Evolutionary conservation across 441 rosid genomes (phyloP).

Genomic region (Pelargonium cotyledonis): DNA sequence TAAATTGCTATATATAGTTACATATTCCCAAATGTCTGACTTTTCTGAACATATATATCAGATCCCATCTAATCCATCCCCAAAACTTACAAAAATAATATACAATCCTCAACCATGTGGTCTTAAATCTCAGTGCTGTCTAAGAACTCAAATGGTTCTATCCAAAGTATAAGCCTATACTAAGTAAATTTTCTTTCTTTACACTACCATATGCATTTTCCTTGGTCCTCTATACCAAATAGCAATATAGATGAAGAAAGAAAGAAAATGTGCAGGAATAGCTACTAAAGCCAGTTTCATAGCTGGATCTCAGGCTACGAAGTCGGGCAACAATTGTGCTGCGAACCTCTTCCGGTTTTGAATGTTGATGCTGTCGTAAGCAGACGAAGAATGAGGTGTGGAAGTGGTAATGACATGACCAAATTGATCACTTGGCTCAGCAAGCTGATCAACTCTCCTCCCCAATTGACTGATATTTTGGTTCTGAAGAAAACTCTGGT

Average conservation of each 20-base stretch:
- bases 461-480: constrained; percentile 62
- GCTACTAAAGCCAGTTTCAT: too few species aligned
- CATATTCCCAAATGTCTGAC: constrained; percentile 39
- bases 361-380: constrained; percentile 60
- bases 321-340: constrained; percentile 81
- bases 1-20: background rate
- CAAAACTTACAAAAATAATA: constrained; percentile 73
- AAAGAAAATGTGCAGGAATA: background rate
- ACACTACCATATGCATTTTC: constrained; percentile 39
- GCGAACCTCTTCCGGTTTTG: constrained; percentile 83
- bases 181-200: constrained; percentile 41
- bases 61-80: constrained; percentile 51
- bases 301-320: constrained; percentile 50
- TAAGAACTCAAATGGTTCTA: constrained; percentile 49
- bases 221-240: constrained; percentile 18
- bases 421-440: constrained; percentile 53
- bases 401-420: constrained; percentile 42
- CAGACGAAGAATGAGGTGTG: constrained; percentile 58
- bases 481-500: constrained; percentile 67
- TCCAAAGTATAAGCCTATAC: constrained; percentile 65
- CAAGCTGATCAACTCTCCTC: constrained; percentile 55
- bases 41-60: constrained; percentile 25
- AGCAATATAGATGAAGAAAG: constrained; percentile 1
- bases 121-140: constrained; percentile 52
- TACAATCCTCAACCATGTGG: constrained; percentile 58